Evolutionary conservation across 176 grass and related monocot genomes (phyloP).

Genomic region (Otatea glauca): DNA sequence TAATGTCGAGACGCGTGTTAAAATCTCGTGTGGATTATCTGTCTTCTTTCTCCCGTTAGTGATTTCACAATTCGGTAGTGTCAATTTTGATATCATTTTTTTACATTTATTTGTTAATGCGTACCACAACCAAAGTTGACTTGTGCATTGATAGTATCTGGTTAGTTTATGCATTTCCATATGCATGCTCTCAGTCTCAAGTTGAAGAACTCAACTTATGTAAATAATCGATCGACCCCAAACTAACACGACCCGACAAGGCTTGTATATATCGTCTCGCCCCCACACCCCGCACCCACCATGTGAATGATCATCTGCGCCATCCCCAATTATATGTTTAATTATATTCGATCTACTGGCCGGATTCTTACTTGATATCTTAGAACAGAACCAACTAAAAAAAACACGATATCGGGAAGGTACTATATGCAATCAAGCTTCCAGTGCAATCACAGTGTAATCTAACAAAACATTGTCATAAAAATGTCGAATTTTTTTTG

Average conservation of each 20-base stretch:
- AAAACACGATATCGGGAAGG: no score
- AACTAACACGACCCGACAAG: not conserved
- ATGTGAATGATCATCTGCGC: not conserved
- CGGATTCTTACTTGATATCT: not conserved
- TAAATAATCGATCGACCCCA: not conserved
- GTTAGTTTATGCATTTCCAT: not conserved
- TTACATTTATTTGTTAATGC: no score
- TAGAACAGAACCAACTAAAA: not conserved
- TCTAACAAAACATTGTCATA: no score
- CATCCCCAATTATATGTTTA: not conserved
- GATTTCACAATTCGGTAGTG: no score
- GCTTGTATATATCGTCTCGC: not conserved
- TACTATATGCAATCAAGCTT: no score
- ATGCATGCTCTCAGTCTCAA: not conserved
- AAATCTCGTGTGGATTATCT: not conserved
- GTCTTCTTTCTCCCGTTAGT: no score
- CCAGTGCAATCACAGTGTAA: no score
- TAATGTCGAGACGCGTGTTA: not conserved
- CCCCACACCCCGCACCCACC: no score
- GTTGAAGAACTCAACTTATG: not conserved
- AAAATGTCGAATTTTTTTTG: no score
- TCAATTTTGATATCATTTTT: no score
- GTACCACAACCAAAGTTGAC: slow-evolving; percentile 8
- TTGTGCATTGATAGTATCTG: not conserved
- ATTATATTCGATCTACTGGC: not conserved